Evolutionary conservation across 805 yeast genomes (phyloP).

Genomic region (Kluyveromyces wickerhamii): DNA sequence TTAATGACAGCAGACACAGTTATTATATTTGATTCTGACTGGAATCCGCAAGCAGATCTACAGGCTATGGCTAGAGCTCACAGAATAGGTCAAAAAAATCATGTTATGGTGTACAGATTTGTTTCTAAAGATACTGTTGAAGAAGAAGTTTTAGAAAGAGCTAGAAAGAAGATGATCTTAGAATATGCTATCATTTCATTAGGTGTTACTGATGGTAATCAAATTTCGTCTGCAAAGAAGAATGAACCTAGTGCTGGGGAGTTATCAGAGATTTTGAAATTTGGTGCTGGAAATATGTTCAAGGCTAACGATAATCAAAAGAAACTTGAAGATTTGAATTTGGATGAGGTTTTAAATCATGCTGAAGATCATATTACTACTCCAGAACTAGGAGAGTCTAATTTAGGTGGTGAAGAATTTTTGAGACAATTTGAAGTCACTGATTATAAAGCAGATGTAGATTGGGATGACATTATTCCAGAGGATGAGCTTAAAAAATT

Average conservation of each 20-base stretch:
- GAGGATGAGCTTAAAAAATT: constrained; percentile 82
- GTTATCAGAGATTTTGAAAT: constrained; percentile 85
- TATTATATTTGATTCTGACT: constrained; percentile 93
- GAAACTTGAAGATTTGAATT: constrained; percentile 87
- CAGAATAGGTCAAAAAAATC: constrained; percentile 98
- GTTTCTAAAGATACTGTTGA: constrained; percentile 98
- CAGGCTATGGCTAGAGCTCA: constrained; percentile 99
- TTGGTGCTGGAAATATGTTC: constrained; percentile 98
- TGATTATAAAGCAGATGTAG: constrained; percentile 95
- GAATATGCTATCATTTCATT: constrained; percentile 96
- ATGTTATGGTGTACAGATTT: constrained; percentile 93
- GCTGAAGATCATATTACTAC: constrained; percentile 97
- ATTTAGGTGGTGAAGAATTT: constrained; percentile 96
- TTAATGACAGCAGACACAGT: constrained; percentile 99
- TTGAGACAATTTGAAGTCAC: constrained; percentile 96
- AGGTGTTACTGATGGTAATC: constrained; percentile 75
- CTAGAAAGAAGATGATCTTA: constrained; percentile 94
- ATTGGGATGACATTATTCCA: constrained; percentile 99
- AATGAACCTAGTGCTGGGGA: constrained; percentile 79
- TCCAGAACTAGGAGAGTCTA: constrained; percentile 95
- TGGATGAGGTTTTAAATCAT: constrained; percentile 91
- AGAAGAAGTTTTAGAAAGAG: constrained; percentile 94
- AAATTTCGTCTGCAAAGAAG: constrained; percentile 41
- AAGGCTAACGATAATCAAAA: constrained; percentile 91
- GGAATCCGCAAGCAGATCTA: constrained; percentile 99